Evolutionary conservation across 73 alveolate genomes (phyloP), one percentile per base, ranked within the genome.

Genomic region (Paramecium caudatum): DNA sequence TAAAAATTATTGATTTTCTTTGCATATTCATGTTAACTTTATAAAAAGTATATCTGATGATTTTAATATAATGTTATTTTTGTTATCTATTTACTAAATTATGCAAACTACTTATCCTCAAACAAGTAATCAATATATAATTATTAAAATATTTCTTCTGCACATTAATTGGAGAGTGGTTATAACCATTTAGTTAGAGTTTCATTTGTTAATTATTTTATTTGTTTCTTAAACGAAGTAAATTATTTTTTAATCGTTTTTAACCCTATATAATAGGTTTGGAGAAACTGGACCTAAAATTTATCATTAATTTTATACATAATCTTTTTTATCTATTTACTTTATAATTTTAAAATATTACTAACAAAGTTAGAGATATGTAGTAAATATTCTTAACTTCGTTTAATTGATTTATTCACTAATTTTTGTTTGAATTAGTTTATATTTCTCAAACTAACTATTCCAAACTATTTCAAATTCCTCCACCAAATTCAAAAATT

Each of bases 391-490:
- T 1, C 6, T 1, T 2, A 41, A 2, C 23, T 55, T 25, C 1
- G 19, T 55, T 21, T 63, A 13, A 23, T 1, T 30, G n/a, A 32
- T 12, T 2, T 12, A 13, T 23, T 63, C 55, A 12, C 25, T 32
- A 12, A 63, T 23, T 25, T 63, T 0, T 34, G 15, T 12, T 63
- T 32, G 12, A 1, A 27, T 13, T 34, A 34, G n/a, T 23, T 15
- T 7, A 63, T 63, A 63, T 32, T 63, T 63, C 16, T 32, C 6
- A 32, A 30, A 3, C 33, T 32, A 30, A 32, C 82, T 63, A 63
- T 63, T 63, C 82, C 82, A 63, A 32, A 63, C 82, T 0, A 63
- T 63, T 8, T 63, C 25, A 63, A 63, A 63, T 63, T 63, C 82
- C 33, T 63, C 82, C 12, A 63, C 48, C 5, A 63, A 41, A 33